Evolutionary conservation across 2,329 filamentous ascomycete genomes (phyloP).

Genomic region (Phoma sp.): DNA sequence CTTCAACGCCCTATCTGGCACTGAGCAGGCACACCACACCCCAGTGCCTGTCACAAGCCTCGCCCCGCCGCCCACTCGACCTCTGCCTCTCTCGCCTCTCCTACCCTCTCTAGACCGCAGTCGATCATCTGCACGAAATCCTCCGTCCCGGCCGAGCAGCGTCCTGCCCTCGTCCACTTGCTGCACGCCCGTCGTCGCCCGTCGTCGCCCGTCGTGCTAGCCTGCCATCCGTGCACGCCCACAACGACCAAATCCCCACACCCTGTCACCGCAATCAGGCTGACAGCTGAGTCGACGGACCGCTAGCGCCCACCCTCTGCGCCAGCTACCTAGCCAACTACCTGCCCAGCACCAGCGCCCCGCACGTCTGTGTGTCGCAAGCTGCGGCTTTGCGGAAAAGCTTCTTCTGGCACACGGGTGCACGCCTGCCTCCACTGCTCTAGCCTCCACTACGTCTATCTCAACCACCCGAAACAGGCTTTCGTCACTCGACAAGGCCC

Average conservation of each 20-base stretch:
- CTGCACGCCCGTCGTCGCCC: slow-evolving; percentile 16
- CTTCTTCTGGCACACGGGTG: slow-evolving; percentile 27
- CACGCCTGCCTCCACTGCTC: slow-evolving; percentile 9
- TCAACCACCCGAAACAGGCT: slow-evolving; percentile 25
- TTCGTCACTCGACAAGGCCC: slow-evolving; percentile 11
- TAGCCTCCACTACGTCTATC: slow-evolving; percentile 18
- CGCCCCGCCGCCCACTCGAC: slow-evolving; percentile 46
- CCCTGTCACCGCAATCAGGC: slow-evolving; percentile 16
- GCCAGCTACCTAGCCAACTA: neutral
- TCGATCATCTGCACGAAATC: slow-evolving; percentile 63
- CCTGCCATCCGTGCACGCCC: slow-evolving; percentile 12
- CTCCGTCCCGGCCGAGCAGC: slow-evolving; percentile 48
- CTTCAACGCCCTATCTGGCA: slow-evolving; percentile 11
- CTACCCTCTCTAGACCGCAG: slow-evolving; percentile 22
- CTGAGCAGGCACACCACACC: slow-evolving; percentile 15
- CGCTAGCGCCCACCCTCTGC: slow-evolving; percentile 6
- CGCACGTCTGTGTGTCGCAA: slow-evolving; percentile 44
- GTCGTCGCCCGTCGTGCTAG: slow-evolving; percentile 20
- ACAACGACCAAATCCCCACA: slow-evolving; percentile 16
- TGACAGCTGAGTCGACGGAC: slow-evolving; percentile 19
- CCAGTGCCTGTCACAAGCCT: slow-evolving; percentile 45
- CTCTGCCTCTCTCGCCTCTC: slow-evolving; percentile 6
- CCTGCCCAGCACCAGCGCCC: slow-evolving; percentile 24
- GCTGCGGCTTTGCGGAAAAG: slow-evolving; percentile 44
- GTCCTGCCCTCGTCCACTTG: slow-evolving; percentile 10